Evolutionary conservation across 2,329 filamentous ascomycete species (phyloP).

Genomic region (Alternaria sp.): DNA sequence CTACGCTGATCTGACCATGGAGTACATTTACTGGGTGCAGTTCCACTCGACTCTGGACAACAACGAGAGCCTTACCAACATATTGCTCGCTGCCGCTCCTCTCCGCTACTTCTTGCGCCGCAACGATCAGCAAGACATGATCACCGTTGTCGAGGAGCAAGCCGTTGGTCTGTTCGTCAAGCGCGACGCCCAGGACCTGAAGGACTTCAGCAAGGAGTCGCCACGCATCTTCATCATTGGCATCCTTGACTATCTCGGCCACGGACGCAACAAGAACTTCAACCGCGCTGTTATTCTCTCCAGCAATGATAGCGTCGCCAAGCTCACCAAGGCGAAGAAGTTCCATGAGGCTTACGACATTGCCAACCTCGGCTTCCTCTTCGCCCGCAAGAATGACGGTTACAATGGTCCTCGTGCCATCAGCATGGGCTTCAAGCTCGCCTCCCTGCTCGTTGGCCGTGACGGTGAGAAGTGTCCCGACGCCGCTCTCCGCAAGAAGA

Average conservation of each 20-base stretch:
- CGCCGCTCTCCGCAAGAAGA: conserved; percentile 45
- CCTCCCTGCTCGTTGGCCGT: conserved; percentile 42
- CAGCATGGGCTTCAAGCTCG: conserved; percentile 48
- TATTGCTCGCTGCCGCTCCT: conserved; percentile 39
- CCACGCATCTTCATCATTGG: conserved; percentile 41
- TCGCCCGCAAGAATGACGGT: conserved; percentile 38
- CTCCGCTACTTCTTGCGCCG: conserved; percentile 37
- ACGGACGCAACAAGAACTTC: conserved; percentile 39
- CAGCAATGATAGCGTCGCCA: conserved; percentile 31
- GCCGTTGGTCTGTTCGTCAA: conserved; percentile 37
- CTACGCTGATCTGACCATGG: conserved; percentile 52
- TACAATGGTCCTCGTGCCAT: conserved; percentile 45
- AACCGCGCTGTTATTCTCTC: conserved; percentile 37
- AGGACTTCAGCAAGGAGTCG: conserved; percentile 37
- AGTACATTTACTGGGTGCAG: conserved; percentile 45
- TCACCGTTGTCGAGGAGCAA: conserved; percentile 34
- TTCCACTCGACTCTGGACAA: conserved; percentile 38
- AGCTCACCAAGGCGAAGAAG: conserved; percentile 37
- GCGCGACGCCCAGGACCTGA: conserved; percentile 34
- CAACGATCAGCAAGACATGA: conserved; percentile 31
- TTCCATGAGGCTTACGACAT: conserved; percentile 44
- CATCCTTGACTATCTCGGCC: conserved; percentile 38
- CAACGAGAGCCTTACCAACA: conserved; percentile 48
- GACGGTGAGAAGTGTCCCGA: conserved; percentile 40
- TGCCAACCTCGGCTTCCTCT: conserved; percentile 43